A percentile compares a stretch with the other conserved stretches of the same genome.
Conservation (phyloP, 192 early-diverging fungal genomes). For the Spizellomyces punctatus region DNA sequence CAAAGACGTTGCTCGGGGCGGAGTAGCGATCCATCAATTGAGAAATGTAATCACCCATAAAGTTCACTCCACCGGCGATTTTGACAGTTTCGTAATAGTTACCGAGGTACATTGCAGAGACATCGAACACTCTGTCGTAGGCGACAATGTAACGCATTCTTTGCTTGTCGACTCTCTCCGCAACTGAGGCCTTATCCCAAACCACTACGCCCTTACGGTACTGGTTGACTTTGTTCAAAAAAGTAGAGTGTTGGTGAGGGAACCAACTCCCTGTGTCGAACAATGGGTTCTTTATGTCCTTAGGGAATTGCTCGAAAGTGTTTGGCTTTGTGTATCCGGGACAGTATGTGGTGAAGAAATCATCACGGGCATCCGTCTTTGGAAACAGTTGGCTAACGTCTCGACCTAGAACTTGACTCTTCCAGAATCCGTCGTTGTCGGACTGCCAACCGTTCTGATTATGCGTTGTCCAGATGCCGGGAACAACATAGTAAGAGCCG, state of each 20-base stretch:
- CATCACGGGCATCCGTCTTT: constrained; percentile 25
- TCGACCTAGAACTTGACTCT: constrained; percentile 39
- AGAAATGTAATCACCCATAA: constrained; percentile 25
- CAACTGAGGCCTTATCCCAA: constrained; percentile 27
- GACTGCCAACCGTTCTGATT: not conserved
- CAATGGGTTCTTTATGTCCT: not conserved
- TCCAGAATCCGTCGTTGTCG: constrained; percentile 32
- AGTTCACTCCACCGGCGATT: constrained; percentile 7
- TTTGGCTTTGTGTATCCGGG: constrained; percentile 36
- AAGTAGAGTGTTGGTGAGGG: constrained; percentile 17
- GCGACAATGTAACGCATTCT: constrained; percentile 24
- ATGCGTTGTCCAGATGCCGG: constrained; percentile 10
- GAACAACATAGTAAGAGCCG: constrained; percentile 49
- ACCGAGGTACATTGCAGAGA: constrained; percentile 33
- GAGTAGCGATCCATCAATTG: constrained; percentile 22
- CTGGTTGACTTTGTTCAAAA: constrained; percentile 21
- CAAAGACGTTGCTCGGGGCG: constrained; percentile 17
- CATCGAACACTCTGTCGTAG: constrained; percentile 50
- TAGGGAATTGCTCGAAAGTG: constrained; percentile 28
- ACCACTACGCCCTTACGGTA: constrained; percentile 47
- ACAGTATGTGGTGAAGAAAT: constrained; percentile 38
- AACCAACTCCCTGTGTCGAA: not conserved
- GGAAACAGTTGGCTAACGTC: constrained; percentile 52
- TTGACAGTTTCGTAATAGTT: constrained; percentile 19
- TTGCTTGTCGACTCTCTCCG: not conserved